These are phyloP conservation scores for Durio zibethinus DNA, from an alignment of 345 rosid species.

Conservation along the genomic window DNA sequence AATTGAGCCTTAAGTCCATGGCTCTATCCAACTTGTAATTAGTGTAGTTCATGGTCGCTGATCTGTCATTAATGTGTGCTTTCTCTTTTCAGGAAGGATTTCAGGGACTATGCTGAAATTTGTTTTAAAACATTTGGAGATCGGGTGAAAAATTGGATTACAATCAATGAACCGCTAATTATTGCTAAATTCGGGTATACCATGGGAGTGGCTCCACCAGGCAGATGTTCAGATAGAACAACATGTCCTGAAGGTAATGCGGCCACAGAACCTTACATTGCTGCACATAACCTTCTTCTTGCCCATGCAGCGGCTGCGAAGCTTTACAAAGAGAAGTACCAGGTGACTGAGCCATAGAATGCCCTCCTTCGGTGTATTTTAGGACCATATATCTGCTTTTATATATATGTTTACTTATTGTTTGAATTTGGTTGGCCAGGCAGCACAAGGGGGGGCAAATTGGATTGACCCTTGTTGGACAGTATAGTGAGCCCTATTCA, in stretches of 20 bases:
- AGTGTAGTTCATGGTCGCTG: background rate
- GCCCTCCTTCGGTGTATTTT: background rate
- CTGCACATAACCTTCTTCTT: constrained; percentile 33
- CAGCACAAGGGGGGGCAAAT: constrained; percentile 38
- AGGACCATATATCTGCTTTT: no score
- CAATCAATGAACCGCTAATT: constrained; percentile 43
- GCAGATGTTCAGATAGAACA: constrained; percentile 30
- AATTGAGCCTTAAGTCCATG: no score
- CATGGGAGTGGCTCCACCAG: constrained; percentile 20
- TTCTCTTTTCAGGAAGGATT: constrained; percentile 35
- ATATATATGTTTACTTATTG: background rate
- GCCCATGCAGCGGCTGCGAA: constrained; percentile 42
- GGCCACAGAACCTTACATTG: constrained; percentile 43
- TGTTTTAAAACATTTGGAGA: constrained; percentile 44
- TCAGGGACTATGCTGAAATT: constrained; percentile 36
- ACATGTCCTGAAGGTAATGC: constrained; percentile 28
- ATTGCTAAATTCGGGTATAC: constrained; percentile 27
- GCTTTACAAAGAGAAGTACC: constrained; percentile 38
- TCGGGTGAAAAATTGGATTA: constrained; percentile 45
- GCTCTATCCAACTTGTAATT: background rate
- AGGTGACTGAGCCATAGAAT: constrained; percentile 12
- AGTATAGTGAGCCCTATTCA: constrained; percentile 34
- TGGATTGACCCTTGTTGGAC: constrained; percentile 37
- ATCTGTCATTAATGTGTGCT: no score
- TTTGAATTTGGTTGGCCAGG: constrained; percentile 6